Conservation (phyloP, 805 yeast species). For the Wickerhamia fluorescens region DNA sequence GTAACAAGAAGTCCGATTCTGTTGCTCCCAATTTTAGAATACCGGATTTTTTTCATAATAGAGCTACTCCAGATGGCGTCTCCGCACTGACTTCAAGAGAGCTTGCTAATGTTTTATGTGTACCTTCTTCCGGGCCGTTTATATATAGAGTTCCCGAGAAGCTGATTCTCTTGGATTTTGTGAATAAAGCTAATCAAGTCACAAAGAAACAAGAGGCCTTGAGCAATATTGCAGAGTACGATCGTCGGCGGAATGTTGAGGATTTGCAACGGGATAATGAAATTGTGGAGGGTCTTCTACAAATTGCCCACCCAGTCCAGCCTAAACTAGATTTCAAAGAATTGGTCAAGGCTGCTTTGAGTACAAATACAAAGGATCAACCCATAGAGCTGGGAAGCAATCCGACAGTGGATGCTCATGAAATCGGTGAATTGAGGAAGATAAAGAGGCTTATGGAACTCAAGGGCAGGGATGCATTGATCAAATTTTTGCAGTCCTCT, state of each 20-base stretch:
- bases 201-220: conserved; percentile 28
- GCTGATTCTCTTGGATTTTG: conserved; percentile 62
- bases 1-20: conserved; percentile 9
- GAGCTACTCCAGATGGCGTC: conserved; percentile 13
- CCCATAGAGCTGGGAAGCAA: not conserved
- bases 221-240: conserved; percentile 18
- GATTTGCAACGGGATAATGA: conserved; percentile 12
- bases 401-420: conserved; percentile 15
- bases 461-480: conserved; percentile 63
- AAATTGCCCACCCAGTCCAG: conserved; percentile 24
- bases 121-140: conserved; percentile 26
- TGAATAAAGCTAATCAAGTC: conserved; percentile 31
- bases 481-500: conserved; percentile 46
- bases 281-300: conserved; percentile 19
- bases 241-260: conserved; percentile 11
- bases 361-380: not conserved
- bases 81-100: conserved; percentile 13
- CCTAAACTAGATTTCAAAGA: conserved; percentile 37
- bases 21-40: conserved; percentile 16
- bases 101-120: conserved; percentile 13
- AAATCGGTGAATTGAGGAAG: conserved; percentile 43
- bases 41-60: conserved; percentile 25
- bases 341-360: conserved; percentile 36
- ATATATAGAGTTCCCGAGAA: conserved; percentile 63
- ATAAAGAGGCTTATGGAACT: conserved; percentile 55